Conservation (phyloP, 805 yeast genomes). For the Metschnikowia santaceciliae region DNA sequence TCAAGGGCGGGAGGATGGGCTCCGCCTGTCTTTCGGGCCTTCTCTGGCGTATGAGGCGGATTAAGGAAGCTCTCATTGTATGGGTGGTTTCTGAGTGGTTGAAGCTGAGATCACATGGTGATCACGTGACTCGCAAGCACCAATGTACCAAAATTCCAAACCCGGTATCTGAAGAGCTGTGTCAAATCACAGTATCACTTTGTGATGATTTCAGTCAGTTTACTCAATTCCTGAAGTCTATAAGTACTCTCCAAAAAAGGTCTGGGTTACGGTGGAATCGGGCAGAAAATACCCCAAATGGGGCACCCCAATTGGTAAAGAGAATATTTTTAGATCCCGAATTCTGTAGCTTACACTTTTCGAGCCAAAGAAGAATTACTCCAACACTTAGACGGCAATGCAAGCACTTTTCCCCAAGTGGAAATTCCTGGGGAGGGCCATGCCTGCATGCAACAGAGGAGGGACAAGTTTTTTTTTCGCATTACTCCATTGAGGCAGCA, state of each 20-base stretch:
- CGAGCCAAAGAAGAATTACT: not conserved
- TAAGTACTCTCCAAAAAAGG: too few species aligned
- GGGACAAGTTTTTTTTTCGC: not conserved
- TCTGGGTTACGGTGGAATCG: too few species aligned
- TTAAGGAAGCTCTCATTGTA: constrained; percentile 36
- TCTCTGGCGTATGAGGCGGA: constrained; percentile 35
- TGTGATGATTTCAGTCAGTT: too few species aligned
- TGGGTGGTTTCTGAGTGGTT: not conserved
- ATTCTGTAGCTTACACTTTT: not conserved
- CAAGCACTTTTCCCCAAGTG: not conserved
- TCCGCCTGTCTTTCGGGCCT: constrained; percentile 37
- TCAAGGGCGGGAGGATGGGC: constrained; percentile 75
- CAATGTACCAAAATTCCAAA: not conserved
- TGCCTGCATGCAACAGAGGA: not conserved
- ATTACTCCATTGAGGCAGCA: constrained; percentile 8
- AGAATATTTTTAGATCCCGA: not conserved
- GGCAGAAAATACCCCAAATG: not conserved
- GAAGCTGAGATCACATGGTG: not conserved
- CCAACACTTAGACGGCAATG: not conserved
- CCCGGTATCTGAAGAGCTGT: not conserved
- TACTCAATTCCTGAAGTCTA: too few species aligned
- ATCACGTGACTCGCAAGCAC: not conserved
- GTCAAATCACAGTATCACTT: too few species aligned
- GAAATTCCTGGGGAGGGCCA: not conserved
- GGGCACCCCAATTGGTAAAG: not conserved